Percentiles rank a stretch among this genome's conserved stretches.
Conservation (phyloP, 352 stramenopile genomes). For the Globisporangium radiosum region DNA sequence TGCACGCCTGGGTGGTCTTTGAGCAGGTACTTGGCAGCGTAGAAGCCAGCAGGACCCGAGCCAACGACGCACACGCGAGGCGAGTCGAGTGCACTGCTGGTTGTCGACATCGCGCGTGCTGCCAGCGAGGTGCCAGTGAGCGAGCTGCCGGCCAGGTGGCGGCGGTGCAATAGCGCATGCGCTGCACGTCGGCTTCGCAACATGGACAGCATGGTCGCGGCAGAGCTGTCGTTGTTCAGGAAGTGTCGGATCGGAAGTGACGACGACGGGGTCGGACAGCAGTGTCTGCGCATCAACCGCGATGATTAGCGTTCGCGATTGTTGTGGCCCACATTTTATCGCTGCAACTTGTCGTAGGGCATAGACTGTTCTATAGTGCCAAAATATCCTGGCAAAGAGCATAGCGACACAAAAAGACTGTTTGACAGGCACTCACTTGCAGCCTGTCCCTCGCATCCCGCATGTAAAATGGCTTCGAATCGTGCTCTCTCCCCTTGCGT, state of each 20-base stretch:
- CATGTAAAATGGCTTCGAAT: not conserved
- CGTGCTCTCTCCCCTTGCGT: not conserved
- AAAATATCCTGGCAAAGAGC: not conserved
- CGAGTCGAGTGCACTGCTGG: not conserved
- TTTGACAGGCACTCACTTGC: no score
- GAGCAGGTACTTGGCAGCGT: slow-evolving; percentile 94
- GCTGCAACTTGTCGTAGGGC: no score
- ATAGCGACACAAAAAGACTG: no score
- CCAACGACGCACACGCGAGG: slow-evolving; percentile 86
- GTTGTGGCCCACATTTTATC: no score
- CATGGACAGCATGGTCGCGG: no score
- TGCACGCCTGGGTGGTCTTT: slow-evolving; percentile 53
- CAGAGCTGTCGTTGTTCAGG: no score
- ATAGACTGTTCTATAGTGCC: no score
- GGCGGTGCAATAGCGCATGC: not conserved
- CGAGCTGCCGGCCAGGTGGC: not conserved
- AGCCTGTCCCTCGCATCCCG: not conserved
- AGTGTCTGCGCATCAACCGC: no score
- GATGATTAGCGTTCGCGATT: no score
- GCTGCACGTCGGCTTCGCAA: not conserved
- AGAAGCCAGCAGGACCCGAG: slow-evolving; percentile 89
- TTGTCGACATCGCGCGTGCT: not conserved
- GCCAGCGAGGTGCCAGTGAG: not conserved
- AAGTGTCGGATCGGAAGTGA: no score
- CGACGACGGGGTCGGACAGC: no score